Evolutionary conservation across 495 filamentous ascomycete genomes (phyloP).

Genomic region (Aspergillus diversus): DNA sequence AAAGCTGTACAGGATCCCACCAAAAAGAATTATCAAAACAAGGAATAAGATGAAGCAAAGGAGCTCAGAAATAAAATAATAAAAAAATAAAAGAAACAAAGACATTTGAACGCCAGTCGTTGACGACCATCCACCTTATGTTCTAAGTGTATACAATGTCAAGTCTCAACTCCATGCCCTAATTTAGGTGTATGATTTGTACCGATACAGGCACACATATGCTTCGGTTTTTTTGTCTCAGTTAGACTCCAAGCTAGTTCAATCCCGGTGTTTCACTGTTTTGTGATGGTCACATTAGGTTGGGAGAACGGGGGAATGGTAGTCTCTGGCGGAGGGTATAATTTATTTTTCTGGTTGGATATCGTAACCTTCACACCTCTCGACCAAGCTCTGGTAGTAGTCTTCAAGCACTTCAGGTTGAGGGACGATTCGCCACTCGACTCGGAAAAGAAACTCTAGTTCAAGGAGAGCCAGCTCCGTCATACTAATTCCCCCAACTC

Average conservation of each 20-base stretch:
- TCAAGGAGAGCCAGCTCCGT: constrained; percentile 91
- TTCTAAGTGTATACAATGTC: constrained; percentile 22
- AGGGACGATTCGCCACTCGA: constrained; percentile 96
- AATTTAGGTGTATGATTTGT: constrained; percentile 21
- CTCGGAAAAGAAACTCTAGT: constrained; percentile 85
- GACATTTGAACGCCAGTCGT: constrained; percentile 3
- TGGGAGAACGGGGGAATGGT: too few relatives aligned
- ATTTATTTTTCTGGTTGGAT: constrained; percentile 41
- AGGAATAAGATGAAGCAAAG: not conserved
- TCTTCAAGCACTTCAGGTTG: constrained; percentile 90
- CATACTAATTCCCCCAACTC: constrained; percentile 88
- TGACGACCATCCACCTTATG: constrained; percentile 5
- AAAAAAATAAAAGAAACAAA: constrained; percentile 18
- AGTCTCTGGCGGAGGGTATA: too few relatives aligned
- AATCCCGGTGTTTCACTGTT: too few relatives aligned
- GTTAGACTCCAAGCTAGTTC: not conserved
- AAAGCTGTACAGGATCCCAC: constrained; percentile 14
- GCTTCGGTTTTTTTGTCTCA: not conserved
- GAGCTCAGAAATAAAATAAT: not conserved
- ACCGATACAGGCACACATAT: constrained; percentile 17
- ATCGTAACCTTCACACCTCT: constrained; percentile 63
- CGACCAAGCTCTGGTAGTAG: constrained; percentile 88
- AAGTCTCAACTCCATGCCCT: constrained; percentile 25
- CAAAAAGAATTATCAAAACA: constrained; percentile 12
- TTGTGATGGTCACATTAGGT: too few relatives aligned